Evolutionary conservation across 257 asterid species (phyloP).

Genomic region (Ballota nigra): DNA sequence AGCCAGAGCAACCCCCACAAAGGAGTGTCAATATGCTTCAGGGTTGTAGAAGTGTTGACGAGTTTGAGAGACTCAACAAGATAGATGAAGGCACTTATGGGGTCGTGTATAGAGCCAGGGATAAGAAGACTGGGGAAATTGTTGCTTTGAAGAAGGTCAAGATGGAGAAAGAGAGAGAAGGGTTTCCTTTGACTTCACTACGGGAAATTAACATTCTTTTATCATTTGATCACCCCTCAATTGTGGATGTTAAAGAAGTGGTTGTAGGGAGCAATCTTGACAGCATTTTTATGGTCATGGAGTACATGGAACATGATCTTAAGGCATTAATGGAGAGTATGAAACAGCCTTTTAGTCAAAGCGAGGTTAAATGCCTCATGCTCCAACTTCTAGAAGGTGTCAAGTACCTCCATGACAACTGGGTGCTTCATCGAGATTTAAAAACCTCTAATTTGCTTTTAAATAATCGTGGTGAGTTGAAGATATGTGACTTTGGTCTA

Average conservation of each 20-base stretch:
- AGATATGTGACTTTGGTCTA: slow-evolving; percentile 92
- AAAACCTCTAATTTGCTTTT: slow-evolving; percentile 87
- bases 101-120: slow-evolving; percentile 86
- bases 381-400: slow-evolving; percentile 83
- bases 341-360: slow-evolving; percentile 84
- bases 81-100: slow-evolving; percentile 96
- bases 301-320: slow-evolving; percentile 97
- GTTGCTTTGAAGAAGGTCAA: slow-evolving; percentile 95
- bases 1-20: slow-evolving; percentile 39
- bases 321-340: slow-evolving; percentile 87
- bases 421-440: slow-evolving; percentile 92
- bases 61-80: slow-evolving; percentile 87
- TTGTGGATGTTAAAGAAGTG: slow-evolving; percentile 94
- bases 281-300: slow-evolving; percentile 95
- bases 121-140: slow-evolving; percentile 82
- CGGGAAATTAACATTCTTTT: slow-evolving; percentile 90
- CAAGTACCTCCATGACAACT: slow-evolving; percentile 87
- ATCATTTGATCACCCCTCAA: slow-evolving; percentile 72
- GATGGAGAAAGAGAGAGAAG: slow-evolving; percentile 97
- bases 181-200: slow-evolving; percentile 86
- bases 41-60: slow-evolving; percentile 88
- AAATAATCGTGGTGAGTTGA: slow-evolving; percentile 81
- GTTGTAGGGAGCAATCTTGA: slow-evolving; percentile 87
- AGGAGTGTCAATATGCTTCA: slow-evolving; percentile 87
- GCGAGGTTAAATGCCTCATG: slow-evolving; percentile 95